phyloP scores from a whole-genome alignment of 768 basidiomycete genomes.

The Collybiopsis luxurians region DNA sequence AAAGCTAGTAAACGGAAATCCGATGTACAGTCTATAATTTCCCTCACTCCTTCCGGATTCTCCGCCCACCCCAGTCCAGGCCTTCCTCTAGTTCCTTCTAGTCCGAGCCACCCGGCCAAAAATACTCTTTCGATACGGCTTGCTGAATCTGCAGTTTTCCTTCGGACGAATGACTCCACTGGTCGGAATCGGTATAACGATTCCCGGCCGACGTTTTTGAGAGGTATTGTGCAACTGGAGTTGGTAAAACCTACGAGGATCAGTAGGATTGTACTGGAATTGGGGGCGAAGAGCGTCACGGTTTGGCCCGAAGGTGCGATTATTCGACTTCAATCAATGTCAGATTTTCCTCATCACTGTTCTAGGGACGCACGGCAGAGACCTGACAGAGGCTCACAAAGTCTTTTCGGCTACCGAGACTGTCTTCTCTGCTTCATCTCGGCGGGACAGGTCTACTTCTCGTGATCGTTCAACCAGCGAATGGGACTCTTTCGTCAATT shows the following conservation, averaged over 20 bases:
- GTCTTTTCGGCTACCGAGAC: constrained; percentile 69
- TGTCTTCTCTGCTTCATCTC: constrained; percentile 65
- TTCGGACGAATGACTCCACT: constrained; percentile 45
- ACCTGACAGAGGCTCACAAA: constrained; percentile 75
- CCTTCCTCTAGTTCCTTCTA: background rate
- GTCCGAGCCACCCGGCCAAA: constrained; percentile 25
- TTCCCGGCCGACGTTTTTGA: constrained; percentile 49
- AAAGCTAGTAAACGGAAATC: background rate
- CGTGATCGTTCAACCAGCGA: constrained; percentile 5
- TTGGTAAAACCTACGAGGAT: constrained; percentile 79
- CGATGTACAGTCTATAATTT: background rate
- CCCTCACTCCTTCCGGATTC: background rate
- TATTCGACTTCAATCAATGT: background rate
- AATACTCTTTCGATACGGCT: constrained; percentile 56
- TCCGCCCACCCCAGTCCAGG: background rate
- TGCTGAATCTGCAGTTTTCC: constrained; percentile 73
- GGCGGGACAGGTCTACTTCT: constrained; percentile 34
- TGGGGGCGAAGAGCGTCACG: constrained; percentile 68
- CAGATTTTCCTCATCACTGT: constrained; percentile 1
- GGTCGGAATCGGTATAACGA: constrained; percentile 27
- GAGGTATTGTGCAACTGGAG: constrained; percentile 59
- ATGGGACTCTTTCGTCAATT: constrained; percentile 44
- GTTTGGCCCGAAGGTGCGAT: constrained; percentile 84
- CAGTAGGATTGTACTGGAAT: constrained; percentile 77
- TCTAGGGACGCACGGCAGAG: constrained; percentile 58